Evolutionary conservation across 805 yeast species (phyloP).

Genomic region (Lipomyces kockii): DNA sequence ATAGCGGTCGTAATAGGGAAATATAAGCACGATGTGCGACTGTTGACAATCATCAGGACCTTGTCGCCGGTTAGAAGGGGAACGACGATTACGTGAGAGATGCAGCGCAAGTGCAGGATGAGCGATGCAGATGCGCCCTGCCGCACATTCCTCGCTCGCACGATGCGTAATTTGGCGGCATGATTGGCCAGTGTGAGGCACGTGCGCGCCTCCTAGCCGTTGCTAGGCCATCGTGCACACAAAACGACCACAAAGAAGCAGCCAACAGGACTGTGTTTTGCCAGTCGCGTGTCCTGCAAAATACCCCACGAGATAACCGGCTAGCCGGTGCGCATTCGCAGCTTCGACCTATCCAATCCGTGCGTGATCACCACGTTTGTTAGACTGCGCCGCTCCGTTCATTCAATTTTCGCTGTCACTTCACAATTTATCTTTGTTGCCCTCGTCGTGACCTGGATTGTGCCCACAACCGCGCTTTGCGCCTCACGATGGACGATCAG

Average conservation of each 20-base stretch:
- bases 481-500: constrained; percentile 13
- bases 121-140: neutral
- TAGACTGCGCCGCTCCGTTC: neutral
- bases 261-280: neutral
- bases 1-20: no score
- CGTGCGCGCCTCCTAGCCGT: constrained; percentile 11
- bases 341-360: neutral
- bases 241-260: neutral
- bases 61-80: no score
- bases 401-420: neutral
- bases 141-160: neutral
- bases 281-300: neutral
- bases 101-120: neutral
- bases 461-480: no score
- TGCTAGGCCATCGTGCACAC: neutral
- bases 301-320: neutral
- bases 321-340: neutral
- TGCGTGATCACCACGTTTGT: neutral
- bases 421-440: neutral
- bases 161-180: neutral
- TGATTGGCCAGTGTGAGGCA: constrained; percentile 18
- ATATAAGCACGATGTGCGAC: no score
- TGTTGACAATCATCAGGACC: no score
- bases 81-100: neutral
- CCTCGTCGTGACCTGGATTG: neutral